Percentiles rank a stretch among this genome's conserved stretches.
These are phyloP conservation scores for Scopulariopsis brevicaulis DNA, from an alignment of 2,329 filamentous ascomycete genomes.

Conservation along the genomic window DNA sequence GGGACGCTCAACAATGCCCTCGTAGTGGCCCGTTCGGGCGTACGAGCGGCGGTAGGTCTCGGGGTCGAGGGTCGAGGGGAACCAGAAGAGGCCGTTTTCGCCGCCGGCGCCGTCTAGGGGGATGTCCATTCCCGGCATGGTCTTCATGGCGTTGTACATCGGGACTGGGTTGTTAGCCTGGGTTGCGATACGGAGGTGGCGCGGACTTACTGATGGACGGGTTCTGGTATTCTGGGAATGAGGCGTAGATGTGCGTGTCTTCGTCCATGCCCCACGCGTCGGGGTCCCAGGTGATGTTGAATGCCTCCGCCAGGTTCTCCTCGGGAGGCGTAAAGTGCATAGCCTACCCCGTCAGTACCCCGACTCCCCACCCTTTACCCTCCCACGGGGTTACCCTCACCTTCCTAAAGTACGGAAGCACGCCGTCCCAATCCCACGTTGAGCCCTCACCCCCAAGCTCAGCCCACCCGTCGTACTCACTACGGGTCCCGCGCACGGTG, in stretches of 20 bases:
- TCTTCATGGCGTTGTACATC: conserved; percentile 14
- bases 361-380: neutral
- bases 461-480: conserved; percentile 31
- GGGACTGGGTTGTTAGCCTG: conserved; percentile 2
- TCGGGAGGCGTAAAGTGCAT: conserved; percentile 10
- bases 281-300: conserved; percentile 15
- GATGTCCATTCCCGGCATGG: conserved; percentile 13
- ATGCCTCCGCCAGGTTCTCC: conserved; percentile 8
- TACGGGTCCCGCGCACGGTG: conserved; percentile 20
- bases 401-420: conserved; percentile 32
- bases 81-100: conserved; percentile 16
- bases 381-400: conserved; percentile 8
- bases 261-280: conserved; percentile 12
- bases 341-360: neutral
- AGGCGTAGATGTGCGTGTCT: conserved; percentile 12
- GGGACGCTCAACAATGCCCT: conserved; percentile 8
- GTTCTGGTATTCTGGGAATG: conserved; percentile 10
- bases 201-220: conserved; percentile 2
- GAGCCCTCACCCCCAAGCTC: conserved; percentile 27
- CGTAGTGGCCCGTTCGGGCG: conserved; percentile 15
- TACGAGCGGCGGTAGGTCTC: conserved; percentile 12
- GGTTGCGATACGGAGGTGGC: neutral
- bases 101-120: conserved; percentile 13
- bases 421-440: conserved; percentile 19
- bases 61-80: conserved; percentile 12